These are phyloP conservation scores for Singerocomus inundabilis DNA, from an alignment of 1,284 basidiomycete genomes.

Conservation along the genomic window DNA sequence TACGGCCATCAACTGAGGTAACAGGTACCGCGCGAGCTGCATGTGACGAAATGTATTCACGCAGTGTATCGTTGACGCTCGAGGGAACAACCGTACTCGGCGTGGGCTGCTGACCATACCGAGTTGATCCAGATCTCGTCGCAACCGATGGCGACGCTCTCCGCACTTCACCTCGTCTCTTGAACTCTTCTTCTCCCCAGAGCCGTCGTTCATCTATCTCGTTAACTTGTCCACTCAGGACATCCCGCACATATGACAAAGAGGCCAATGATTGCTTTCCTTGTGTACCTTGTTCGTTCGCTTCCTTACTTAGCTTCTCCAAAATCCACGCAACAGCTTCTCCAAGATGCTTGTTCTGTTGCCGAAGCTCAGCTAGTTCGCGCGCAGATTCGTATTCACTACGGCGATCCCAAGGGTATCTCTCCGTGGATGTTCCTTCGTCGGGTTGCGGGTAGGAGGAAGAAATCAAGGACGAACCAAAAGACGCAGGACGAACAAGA, in stretches of 20 bases:
- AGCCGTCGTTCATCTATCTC: slow-evolving; percentile 64
- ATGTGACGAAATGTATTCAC: slow-evolving; percentile 23
- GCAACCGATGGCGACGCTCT: slow-evolving; percentile 7
- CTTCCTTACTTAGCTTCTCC: slow-evolving; percentile 53
- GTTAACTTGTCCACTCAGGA: slow-evolving; percentile 53
- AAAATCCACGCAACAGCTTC: slow-evolving; percentile 70
- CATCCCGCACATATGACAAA: slow-evolving; percentile 69
- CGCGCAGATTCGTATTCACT: slow-evolving; percentile 65
- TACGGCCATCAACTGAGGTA: slow-evolving; percentile 54
- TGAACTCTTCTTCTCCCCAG: slow-evolving; percentile 51
- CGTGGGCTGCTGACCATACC: slow-evolving; percentile 18
- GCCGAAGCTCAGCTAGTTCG: slow-evolving; percentile 51
- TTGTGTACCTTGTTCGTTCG: slow-evolving; percentile 42
- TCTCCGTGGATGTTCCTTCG: slow-evolving; percentile 54
- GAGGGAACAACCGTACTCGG: slow-evolving; percentile 10
- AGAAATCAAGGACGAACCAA: slow-evolving; percentile 37
- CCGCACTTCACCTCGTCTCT: slow-evolving; percentile 31
- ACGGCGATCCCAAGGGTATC: slow-evolving; percentile 63
- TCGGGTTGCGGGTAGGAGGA: slow-evolving; percentile 62
- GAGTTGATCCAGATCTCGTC: slow-evolving; percentile 10
- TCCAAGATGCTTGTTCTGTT: slow-evolving; percentile 59
- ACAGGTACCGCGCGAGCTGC: slow-evolving; percentile 25
- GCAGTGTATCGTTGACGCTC: slow-evolving; percentile 26
- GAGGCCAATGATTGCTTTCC: slow-evolving; percentile 71
- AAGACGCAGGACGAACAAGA: slow-evolving; percentile 54